These are phyloP conservation scores for Fragaria nilgerrensis DNA, from an alignment of 306 rosid species.

Conservation along the genomic window DNA sequence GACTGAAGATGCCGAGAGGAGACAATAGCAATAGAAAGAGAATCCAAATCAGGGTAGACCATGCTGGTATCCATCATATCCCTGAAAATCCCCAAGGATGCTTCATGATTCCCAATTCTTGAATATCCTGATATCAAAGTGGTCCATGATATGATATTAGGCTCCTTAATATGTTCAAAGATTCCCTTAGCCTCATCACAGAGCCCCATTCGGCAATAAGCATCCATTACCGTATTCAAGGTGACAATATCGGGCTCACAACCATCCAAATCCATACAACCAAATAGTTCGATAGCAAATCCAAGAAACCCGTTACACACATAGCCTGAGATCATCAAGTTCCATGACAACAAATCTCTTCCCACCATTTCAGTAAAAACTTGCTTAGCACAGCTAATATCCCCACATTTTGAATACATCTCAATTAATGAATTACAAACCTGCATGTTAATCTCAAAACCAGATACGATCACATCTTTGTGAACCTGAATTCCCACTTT, in stretches of 20 bases:
- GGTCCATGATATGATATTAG: constrained; percentile 54
- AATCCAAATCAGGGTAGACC: constrained; percentile 42
- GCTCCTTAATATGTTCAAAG: constrained; percentile 36
- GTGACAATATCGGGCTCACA: constrained; percentile 45
- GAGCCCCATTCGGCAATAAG: constrained; percentile 38
- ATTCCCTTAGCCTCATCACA: constrained; percentile 31
- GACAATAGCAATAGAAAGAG: constrained; percentile 44
- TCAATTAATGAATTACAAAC: constrained; percentile 41
- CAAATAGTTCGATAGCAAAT: constrained; percentile 31
- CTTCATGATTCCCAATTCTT: constrained; percentile 29
- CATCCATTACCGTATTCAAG: constrained; percentile 46
- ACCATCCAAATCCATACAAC: constrained; percentile 26
- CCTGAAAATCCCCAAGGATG: constrained; percentile 38
- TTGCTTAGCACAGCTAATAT: constrained; percentile 20
- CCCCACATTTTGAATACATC: constrained; percentile 44
- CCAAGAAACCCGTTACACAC: constrained; percentile 34
- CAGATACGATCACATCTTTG: constrained; percentile 27
- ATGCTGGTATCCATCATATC: constrained; percentile 32
- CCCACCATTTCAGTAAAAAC: constrained; percentile 42
- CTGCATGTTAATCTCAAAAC: constrained; percentile 19
- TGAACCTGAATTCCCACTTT: constrained; percentile 31
- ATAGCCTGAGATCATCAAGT: constrained; percentile 45
- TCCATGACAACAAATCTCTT: constrained; percentile 43
- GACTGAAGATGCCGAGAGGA: constrained; percentile 36
- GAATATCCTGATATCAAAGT: constrained; percentile 41